These are phyloP conservation scores for Marasmius oreades DNA, from an alignment of 1,284 basidiomycete species.

Conservation along the genomic window DNA sequence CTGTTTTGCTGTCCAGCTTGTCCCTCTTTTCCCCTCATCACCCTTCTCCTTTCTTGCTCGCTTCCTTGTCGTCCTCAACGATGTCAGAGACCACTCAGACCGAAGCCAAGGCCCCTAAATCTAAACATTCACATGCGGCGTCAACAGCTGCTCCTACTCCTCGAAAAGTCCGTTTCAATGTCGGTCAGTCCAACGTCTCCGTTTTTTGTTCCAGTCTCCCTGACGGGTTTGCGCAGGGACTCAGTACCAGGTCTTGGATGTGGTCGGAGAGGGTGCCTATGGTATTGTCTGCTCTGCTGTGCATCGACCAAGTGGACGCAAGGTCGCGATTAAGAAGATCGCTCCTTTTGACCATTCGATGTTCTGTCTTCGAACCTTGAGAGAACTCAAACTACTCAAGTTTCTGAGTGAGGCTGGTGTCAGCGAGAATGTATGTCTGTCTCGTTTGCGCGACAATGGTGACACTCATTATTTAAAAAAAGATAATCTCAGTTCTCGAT, in stretches of 20 bases:
- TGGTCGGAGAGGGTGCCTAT: slow-evolving; percentile 86
- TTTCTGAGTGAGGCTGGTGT: slow-evolving; percentile 89
- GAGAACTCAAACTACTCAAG: slow-evolving; percentile 87
- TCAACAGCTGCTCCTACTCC: slow-evolving; percentile 67
- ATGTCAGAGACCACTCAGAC: slow-evolving; percentile 15
- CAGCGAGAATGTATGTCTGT: slow-evolving; percentile 80
- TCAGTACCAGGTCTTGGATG: slow-evolving; percentile 86
- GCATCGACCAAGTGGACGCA: slow-evolving; percentile 74
- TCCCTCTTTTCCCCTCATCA: not conserved
- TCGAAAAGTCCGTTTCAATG: slow-evolving; percentile 89
- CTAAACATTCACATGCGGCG: slow-evolving; percentile 60
- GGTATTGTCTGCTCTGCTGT: slow-evolving; percentile 89
- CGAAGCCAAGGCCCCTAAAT: slow-evolving; percentile 30
- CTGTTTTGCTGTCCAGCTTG: slow-evolving; percentile 2
- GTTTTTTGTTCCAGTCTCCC: slow-evolving; percentile 2
- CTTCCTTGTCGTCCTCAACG: not conserved
- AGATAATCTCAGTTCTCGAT: slow-evolving; percentile 95
- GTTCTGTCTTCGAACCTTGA: slow-evolving; percentile 83
- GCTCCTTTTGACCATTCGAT: slow-evolving; percentile 91
- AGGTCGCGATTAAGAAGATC: slow-evolving; percentile 91
- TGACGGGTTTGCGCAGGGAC: slow-evolving; percentile 45
- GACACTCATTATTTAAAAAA: slow-evolving; percentile 15
- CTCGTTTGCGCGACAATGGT: slow-evolving; percentile 4
- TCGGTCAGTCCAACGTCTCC: slow-evolving; percentile 57
- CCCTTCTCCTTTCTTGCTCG: not conserved